These are phyloP conservation scores for Chimonanthus salicifolius DNA, from an alignment of 164 flowering plant genomes.

Conservation along the genomic window DNA sequence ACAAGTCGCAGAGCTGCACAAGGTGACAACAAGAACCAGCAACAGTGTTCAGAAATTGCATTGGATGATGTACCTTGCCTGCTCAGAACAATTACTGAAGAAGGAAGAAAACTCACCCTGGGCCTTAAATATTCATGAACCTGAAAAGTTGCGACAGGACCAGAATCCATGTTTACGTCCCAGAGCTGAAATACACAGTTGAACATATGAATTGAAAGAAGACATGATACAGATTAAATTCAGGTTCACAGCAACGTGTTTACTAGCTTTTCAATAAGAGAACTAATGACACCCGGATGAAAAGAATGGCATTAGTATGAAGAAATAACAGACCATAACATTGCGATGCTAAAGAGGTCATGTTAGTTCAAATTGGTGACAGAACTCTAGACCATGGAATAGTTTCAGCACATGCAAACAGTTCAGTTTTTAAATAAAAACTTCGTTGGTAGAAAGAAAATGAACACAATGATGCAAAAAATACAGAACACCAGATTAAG, in stretches of 20 bases:
- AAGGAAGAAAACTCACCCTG: constrained; percentile 41
- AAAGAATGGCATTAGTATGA: background rate
- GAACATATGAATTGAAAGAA: constrained; percentile 13
- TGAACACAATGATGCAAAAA: no score
- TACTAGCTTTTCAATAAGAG: background rate
- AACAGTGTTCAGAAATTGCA: background rate
- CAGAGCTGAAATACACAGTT: constrained; percentile 52
- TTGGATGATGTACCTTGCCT: background rate
- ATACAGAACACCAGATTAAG: no score
- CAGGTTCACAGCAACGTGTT: background rate
- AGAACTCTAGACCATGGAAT: background rate
- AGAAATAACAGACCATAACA: background rate
- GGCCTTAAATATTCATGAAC: constrained; percentile 97
- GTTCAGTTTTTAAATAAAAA: background rate
- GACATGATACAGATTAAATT: background rate
- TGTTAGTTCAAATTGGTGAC: background rate
- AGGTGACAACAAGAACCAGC: constrained; percentile 2
- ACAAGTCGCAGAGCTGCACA: constrained; percentile 83
- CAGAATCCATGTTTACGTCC: constrained; percentile 99
- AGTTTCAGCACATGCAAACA: background rate
- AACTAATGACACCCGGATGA: background rate
- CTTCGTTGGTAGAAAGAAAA: no score
- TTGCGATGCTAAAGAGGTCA: no score
- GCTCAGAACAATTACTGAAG: background rate
- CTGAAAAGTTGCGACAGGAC: constrained; percentile 93